Evolutionary conservation across 2,329 filamentous ascomycete genomes (phyloP).

Genomic region (Aspergillus sp.): DNA sequence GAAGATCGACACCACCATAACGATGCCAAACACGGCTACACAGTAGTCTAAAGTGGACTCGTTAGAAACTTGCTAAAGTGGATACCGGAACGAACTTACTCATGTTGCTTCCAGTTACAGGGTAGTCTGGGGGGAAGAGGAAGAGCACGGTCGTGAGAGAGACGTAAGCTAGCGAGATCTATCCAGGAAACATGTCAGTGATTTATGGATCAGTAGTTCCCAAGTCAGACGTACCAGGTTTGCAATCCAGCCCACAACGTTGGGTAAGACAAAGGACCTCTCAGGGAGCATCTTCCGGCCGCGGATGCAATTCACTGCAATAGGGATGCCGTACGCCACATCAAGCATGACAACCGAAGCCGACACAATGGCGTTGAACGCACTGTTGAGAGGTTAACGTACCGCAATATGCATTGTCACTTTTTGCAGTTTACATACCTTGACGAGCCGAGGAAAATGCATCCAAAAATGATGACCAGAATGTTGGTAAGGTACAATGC

Average conservation of each 20-base stretch:
- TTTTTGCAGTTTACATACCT: constrained; percentile 25
- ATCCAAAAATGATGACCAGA: constrained; percentile 67
- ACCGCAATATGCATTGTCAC: too few relatives aligned
- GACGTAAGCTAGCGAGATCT: constrained; percentile 63
- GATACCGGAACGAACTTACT: constrained; percentile 48
- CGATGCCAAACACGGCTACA: constrained; percentile 58
- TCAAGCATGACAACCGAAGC: constrained; percentile 72
- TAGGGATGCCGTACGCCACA: constrained; percentile 73
- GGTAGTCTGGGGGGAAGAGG: constrained; percentile 69
- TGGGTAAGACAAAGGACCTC: constrained; percentile 59
- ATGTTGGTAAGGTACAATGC: constrained; percentile 62
- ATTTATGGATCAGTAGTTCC: not conserved
- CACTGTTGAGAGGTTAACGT: constrained; percentile 42
- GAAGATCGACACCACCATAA: constrained; percentile 58
- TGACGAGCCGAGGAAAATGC: constrained; percentile 67
- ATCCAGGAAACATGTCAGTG: constrained; percentile 23
- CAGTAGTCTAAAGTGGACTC: constrained; percentile 39
- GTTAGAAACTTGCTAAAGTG: constrained; percentile 4
- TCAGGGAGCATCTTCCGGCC: constrained; percentile 67
- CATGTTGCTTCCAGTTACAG: constrained; percentile 69
- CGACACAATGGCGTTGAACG: constrained; percentile 72
- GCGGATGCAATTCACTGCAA: constrained; percentile 67
- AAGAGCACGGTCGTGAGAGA: constrained; percentile 74
- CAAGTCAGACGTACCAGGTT: constrained; percentile 52
- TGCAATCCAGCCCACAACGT: constrained; percentile 59